Evolutionary conservation across 495 filamentous ascomycete genomes (phyloP).

Genomic region (Hypoxylon fragiforme): DNA sequence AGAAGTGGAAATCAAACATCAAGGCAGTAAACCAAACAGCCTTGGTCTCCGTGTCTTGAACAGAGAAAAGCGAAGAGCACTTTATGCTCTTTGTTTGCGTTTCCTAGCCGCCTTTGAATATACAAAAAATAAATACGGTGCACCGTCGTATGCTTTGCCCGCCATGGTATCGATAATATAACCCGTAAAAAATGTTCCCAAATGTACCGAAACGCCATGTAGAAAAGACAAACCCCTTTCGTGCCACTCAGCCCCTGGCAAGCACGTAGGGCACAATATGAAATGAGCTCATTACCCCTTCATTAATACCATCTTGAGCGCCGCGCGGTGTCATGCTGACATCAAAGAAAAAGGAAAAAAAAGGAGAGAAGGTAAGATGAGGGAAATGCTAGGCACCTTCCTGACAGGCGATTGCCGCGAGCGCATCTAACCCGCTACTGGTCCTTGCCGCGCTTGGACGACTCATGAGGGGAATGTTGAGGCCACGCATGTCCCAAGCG

Average conservation of each 20-base stretch:
- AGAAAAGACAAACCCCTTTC: constrained; percentile 14
- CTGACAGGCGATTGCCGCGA: constrained; percentile 47
- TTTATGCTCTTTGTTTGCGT: constrained; percentile 26
- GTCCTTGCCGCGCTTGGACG: constrained; percentile 39
- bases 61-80: constrained; percentile 18
- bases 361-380: neutral
- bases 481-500: constrained; percentile 48
- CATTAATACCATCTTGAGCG: constrained; percentile 21
- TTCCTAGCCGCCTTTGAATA: constrained; percentile 30
- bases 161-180: constrained; percentile 38
- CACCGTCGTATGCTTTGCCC: constrained; percentile 39
- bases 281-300: constrained; percentile 19
- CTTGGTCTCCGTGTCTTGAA: neutral
- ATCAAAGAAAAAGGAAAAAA: constrained; percentile 9
- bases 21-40: constrained; percentile 5
- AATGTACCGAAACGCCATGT: constrained; percentile 33
- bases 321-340: constrained; percentile 4
- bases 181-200: constrained; percentile 24
- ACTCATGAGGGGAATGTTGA: constrained; percentile 44
- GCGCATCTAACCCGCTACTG: constrained; percentile 47
- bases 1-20: constrained; percentile 10
- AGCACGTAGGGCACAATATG: constrained; percentile 8
- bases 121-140: constrained; percentile 35
- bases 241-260: constrained; percentile 8
- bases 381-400: constrained; percentile 42